Evolutionary conservation across 306 rosid species (phyloP), one percentile per base, ranked within the genome.

Genomic region (Mucuna pruriens): DNA sequence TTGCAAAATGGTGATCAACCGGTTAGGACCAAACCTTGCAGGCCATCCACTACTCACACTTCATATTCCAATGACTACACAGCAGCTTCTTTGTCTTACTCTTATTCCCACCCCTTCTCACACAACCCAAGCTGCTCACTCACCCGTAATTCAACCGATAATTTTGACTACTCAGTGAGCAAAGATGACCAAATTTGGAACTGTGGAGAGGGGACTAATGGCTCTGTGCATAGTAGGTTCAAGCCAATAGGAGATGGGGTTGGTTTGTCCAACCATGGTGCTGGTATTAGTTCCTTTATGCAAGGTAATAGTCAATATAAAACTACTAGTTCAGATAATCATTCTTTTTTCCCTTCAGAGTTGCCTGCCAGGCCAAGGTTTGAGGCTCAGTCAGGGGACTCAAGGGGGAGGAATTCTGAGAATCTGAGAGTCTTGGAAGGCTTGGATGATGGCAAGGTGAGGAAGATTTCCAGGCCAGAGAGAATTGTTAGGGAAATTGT

Each of bases 181-280:
- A 92, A 89, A 83, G 94, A 93, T 75, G 98, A 96, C 71, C 97
- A 88, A 25, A 92, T 96, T 78, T 92, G 95, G 97, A 93, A 96
- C 39, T 96, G 99, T 81, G 99, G 98, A 3, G 99, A 96, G 74
- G 99, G 99, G 40, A 96, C 99, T 62, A 96, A 96, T 83, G 98
- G 99, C 10, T 93, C 98, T 42, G 99, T 96, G 71, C 99, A 96
- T 82, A 96, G 99, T 71, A 85, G 99, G 86, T 96, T 96, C 84
- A 96, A 94, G 90, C 99, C 98, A 20, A 83, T 96, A n/a, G 98
- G 98, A 33, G 99, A 96, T 63, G 95, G 99, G 66, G 92, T 87
- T 74, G 84, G 74, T 71, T 85, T 94, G 78, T 76, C 90, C 12
- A 92, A 88, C 88, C 92, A 88, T 71, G 94, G 86, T 78, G 91